Base-by-base conservation (phyloP, 2,329 filamentous ascomycete species). In the Botrytis medusae region DNA sequence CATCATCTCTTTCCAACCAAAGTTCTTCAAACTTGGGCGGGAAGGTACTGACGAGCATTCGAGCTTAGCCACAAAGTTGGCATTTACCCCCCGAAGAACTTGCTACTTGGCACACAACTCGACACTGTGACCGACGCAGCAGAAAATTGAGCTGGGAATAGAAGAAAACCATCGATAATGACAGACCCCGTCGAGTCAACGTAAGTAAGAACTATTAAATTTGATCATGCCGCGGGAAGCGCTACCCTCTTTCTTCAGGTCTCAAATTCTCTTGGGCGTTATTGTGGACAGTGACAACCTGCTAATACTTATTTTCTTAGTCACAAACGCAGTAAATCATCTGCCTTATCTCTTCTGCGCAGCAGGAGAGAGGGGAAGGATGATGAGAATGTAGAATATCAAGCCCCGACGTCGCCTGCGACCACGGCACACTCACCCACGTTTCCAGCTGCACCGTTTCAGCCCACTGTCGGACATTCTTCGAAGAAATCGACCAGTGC, bases 281-380 rank as follows among this genome's bases (percentile, higher is more conserved):
- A 20, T 37, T 37, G 37, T 72, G 40, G 40, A 25, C 32, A 72
- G 29, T 32, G 42, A 25, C 70, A 34, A 60, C 48, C 57, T 48
- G 42, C 61, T 72, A 67, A 72, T 40, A 18, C 25, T 67, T 12
- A 34, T 46, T 4, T 67, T 29, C 8, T 25, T 74, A 81, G 79
- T 73, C 80, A 82, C 74, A 88, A 87, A 81, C 86, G 87, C 75
- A 86, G 84, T 74, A 87, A 86, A 78, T 82, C 88, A 73, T 82
- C 88, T 74, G 86, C 87, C 64, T 84, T 87, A 74, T 86, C 87
- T 48, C 81, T 89, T 34, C 82, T 89, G 67, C 84, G 86, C 77
- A 85, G 61, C 62, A 61, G 86, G 75, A 86, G 84, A 75, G 80
- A 82, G 68, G 83, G 72, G 42, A 79, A 76, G 64, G 77, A 79